A percentile compares a stretch with the other conserved stretches of the same genome.
These are phyloP conservation scores for Plasmodium cynomolgi DNA, from an alignment of 169 alveolate species.

Conservation along the genomic window DNA sequence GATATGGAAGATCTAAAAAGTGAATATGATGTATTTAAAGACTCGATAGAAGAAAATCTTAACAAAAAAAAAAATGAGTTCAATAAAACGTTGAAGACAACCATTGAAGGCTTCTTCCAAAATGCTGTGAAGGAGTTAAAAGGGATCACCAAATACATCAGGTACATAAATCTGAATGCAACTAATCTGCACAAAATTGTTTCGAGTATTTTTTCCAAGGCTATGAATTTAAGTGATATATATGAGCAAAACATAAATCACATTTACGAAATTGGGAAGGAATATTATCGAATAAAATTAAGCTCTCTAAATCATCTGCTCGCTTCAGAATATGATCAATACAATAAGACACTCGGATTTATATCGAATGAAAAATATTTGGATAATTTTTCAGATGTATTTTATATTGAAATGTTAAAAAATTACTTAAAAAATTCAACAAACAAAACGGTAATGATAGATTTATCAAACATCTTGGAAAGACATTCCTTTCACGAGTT, in stretches of 20 bases:
- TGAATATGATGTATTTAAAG: constrained; percentile 28
- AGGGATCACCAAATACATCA: constrained; percentile 43
- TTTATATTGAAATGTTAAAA: constrained; percentile 47
- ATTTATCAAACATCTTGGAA: constrained; percentile 29
- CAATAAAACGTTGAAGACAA: background rate
- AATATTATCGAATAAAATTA: constrained; percentile 43
- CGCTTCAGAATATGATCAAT: constrained; percentile 6
- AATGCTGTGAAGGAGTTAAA: constrained; percentile 25
- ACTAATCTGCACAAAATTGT: constrained; percentile 39
- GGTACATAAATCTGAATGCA: constrained; percentile 42
- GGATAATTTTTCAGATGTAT: constrained; percentile 30
- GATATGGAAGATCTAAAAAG: constrained; percentile 37
- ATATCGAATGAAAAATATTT: constrained; percentile 70
- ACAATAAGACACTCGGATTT: constrained; percentile 24
- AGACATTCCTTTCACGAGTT: constrained; percentile 16
- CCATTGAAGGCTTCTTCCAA: constrained; percentile 22
- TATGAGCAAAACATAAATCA: constrained; percentile 49
- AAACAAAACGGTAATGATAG: constrained; percentile 40
- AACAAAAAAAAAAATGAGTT: constrained; percentile 47
- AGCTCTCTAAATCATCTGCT: constrained; percentile 7
- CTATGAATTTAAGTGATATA: constrained; percentile 35
- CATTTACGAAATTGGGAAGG: constrained; percentile 39
- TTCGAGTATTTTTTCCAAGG: constrained; percentile 33
- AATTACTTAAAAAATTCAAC: constrained; percentile 25
- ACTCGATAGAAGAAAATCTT: constrained; percentile 8